These are phyloP conservation scores for Benincasa hispida DNA, from an alignment of 306 rosid genomes.

Conservation along the genomic window DNA sequence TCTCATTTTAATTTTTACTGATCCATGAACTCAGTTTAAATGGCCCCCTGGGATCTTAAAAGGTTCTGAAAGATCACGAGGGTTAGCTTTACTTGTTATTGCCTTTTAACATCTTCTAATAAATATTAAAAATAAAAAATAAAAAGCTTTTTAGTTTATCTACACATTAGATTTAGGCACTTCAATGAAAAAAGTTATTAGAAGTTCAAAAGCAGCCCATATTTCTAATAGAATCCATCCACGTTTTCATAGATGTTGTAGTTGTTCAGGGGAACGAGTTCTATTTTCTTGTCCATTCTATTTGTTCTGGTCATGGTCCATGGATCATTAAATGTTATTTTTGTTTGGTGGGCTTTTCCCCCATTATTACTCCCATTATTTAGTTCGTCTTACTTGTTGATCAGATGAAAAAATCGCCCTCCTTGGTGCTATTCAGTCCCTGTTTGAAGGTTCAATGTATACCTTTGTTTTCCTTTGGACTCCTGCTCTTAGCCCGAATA, in stretches of 20 bases:
- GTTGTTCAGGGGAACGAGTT: background rate
- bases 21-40: background rate
- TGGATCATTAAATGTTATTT: background rate
- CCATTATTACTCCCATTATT: background rate
- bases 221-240: background rate
- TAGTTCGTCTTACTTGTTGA: conserved; percentile 12
- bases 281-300: too few relatives aligned
- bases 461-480: conserved; percentile 97
- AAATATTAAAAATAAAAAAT: too few relatives aligned
- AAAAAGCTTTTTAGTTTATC: background rate
- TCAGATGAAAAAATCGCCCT: conserved; percentile 82
- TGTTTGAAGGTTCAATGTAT: conserved; percentile 98
- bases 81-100: background rate
- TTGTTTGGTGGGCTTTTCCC: background rate
- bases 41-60: background rate
- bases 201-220: background rate
- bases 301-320: too few relatives aligned
- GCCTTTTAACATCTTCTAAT: too few relatives aligned
- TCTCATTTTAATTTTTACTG: background rate
- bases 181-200: background rate
- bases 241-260: background rate
- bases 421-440: conserved; percentile 94
- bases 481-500: conserved; percentile 94
- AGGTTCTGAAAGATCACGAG: background rate
- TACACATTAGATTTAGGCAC: background rate